Conservation (phyloP, 345 rosid genomes). For the Hirschfeldia incana region DNA sequence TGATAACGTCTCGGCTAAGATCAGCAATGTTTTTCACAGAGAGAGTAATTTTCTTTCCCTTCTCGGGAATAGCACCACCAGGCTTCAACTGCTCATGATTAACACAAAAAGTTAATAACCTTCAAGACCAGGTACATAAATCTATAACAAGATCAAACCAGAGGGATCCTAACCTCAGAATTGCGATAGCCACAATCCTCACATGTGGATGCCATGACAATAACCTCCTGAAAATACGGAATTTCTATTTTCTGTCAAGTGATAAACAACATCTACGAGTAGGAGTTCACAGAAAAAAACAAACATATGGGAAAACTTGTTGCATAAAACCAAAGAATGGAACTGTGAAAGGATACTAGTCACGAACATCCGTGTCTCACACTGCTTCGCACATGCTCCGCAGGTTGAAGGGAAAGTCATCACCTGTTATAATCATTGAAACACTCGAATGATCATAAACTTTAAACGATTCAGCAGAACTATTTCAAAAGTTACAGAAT, state of each 20-base stretch:
- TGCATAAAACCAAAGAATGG: not conserved
- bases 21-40: conserved; percentile 56
- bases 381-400: conserved; percentile 42
- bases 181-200: conserved; percentile 90
- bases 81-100: conserved; percentile 69
- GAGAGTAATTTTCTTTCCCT: conserved; percentile 74
- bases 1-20: conserved; percentile 86
- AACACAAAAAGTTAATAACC: conserved; percentile 8
- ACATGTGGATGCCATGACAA: conserved; percentile 94
- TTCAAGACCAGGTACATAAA: conserved; percentile 9
- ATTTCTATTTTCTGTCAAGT: conserved; percentile 64
- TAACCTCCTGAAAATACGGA: conserved; percentile 97
- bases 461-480: not conserved
- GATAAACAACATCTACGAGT: conserved; percentile 30
- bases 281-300: conserved; percentile 20
- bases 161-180: conserved; percentile 71
- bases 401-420: conserved; percentile 55
- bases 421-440: conserved; percentile 37
- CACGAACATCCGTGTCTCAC: conserved; percentile 53
- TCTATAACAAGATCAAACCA: not conserved
- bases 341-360: conserved; percentile 48
- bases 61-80: conserved; percentile 84
- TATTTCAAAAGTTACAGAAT: not conserved
- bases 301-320: not conserved
- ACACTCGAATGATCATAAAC: not conserved